Base-by-base conservation (phyloP, 1,139 yeast genomes). In the Taphrina sp. region DNA sequence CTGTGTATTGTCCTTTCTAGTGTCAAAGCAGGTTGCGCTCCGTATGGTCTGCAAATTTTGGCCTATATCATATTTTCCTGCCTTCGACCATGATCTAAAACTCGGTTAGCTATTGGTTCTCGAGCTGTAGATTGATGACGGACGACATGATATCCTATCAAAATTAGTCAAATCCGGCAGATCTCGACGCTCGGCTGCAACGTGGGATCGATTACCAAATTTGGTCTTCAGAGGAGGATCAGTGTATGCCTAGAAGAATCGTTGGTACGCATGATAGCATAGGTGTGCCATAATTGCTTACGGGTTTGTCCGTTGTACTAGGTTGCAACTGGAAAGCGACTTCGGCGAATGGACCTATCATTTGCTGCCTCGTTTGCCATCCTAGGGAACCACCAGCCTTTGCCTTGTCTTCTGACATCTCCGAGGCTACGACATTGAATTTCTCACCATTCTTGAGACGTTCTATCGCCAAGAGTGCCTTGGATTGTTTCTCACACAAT, bases 191-290 rank as follows among this genome's bases (percentile, higher is more conserved):
- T n/a, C n/a, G n/a, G n/a, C n/a, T n/a, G n/a, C n/a, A n/a, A n/a
- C n/a, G n/a, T n/a, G n/a, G n/a, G n/a, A n/a, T n/a, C n/a, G 62
- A 46, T 60, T 59, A 36, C 63, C 63, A 58, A 61, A 61, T 26
- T 61, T 59, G 4, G 61, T 44, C 37, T 61, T 61, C 2, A 61
- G 43, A 29, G 61, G 61, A 12, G 63, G 62, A 42, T 58, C 52
- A 8, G 59, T 60, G 41, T 58, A 59, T 4, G n/a, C n/a, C n/a
- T n/a, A n/a, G n/a, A n/a, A n/a, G n/a, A n/a, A n/a, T n/a, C n/a
- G n/a, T n/a, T n/a, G n/a, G n/a, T n/a, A n/a, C n/a, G n/a, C n/a
- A n/a, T n/a, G n/a, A n/a, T n/a, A n/a, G n/a, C n/a, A n/a, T n/a
- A n/a, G n/a, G n/a, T n/a, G n/a, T n/a, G n/a, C n/a, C n/a, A n/a